phyloP scores from a whole-genome alignment of 2,329 filamentous ascomycete species.

The Alternaria dauci region DNA sequence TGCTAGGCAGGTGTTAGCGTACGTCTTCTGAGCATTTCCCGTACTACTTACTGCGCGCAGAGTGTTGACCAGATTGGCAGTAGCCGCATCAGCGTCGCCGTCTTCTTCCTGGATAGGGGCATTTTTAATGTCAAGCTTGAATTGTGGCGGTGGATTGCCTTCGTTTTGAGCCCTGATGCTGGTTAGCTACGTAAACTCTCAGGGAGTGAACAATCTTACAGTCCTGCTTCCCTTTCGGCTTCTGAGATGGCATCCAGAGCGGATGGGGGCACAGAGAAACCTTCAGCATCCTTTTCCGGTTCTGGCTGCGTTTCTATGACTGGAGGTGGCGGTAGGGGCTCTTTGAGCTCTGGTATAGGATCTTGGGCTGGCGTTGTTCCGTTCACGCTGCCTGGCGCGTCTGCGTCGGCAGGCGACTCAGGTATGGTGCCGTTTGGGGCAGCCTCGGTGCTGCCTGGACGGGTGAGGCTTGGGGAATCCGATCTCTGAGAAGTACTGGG shows the following conservation, averaged over 20 bases:
- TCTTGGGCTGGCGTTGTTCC: slow-evolving; percentile 40
- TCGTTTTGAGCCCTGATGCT: slow-evolving; percentile 33
- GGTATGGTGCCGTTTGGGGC: slow-evolving; percentile 44
- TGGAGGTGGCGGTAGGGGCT: slow-evolving; percentile 45
- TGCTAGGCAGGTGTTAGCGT: slow-evolving; percentile 53
- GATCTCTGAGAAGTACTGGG: slow-evolving; percentile 43
- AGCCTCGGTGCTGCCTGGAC: slow-evolving; percentile 35
- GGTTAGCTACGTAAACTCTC: slow-evolving; percentile 12
- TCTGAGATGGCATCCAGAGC: slow-evolving; percentile 69
- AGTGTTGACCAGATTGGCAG: slow-evolving; percentile 78
- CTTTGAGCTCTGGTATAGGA: slow-evolving; percentile 48
- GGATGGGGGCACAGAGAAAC: slow-evolving; percentile 75
- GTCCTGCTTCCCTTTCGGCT: slow-evolving; percentile 70
- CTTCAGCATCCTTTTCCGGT: slow-evolving; percentile 72
- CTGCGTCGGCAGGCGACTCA: slow-evolving; percentile 30
- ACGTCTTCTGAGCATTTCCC: not conserved
- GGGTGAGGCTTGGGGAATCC: slow-evolving; percentile 44
- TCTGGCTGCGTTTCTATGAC: slow-evolving; percentile 37
- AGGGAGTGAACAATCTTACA: slow-evolving; percentile 30
- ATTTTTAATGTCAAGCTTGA: slow-evolving; percentile 82
- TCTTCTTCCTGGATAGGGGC: slow-evolving; percentile 81
- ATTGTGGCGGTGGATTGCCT: slow-evolving; percentile 57
- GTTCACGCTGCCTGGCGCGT: slow-evolving; percentile 35
- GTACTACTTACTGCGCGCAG: slow-evolving; percentile 63
- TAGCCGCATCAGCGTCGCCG: slow-evolving; percentile 74